phyloP scores from a whole-genome alignment of 1,284 basidiomycete species.

The Ceraceosorus bombacis region DNA sequence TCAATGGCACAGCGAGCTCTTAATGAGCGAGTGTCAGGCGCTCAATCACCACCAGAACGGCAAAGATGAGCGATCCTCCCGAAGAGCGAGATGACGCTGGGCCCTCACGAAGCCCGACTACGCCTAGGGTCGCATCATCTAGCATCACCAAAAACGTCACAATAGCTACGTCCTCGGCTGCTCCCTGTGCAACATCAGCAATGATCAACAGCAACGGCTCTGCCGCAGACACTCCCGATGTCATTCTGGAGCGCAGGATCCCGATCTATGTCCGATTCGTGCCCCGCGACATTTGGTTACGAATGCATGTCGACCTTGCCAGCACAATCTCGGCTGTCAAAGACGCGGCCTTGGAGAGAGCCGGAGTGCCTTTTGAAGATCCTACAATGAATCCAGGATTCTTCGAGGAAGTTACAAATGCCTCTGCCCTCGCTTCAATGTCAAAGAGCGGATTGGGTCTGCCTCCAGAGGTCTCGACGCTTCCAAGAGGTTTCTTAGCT shows the following conservation, averaged over 20 bases:
- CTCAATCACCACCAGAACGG: too few species aligned
- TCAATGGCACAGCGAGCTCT: too few species aligned
- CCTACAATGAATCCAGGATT: constrained; percentile 21
- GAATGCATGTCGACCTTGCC: constrained; percentile 23
- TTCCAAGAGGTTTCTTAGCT: constrained; percentile 22
- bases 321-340: constrained; percentile 31
- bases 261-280: constrained; percentile 35
- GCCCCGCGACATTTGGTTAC: constrained; percentile 33
- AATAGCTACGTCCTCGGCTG: constrained; percentile 2
- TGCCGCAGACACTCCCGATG: too few species aligned
- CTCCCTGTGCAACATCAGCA: constrained; percentile 17
- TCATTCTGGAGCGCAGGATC: constrained; percentile 6
- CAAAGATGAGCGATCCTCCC: too few species aligned
- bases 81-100: too few species aligned
- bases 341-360: constrained; percentile 19
- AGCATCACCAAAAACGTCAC: not conserved
- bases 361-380: constrained; percentile 21
- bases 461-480: constrained; percentile 7
- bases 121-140: not conserved
- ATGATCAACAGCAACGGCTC: too few species aligned
- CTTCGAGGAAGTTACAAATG: constrained; percentile 16
- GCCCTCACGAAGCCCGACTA: too few species aligned
- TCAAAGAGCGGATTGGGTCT: not conserved
- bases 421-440: not conserved
- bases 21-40: too few species aligned